These are phyloP conservation scores for Metschnikowia lunata DNA, from an alignment of 805 yeast genomes.

Conservation along the genomic window DNA sequence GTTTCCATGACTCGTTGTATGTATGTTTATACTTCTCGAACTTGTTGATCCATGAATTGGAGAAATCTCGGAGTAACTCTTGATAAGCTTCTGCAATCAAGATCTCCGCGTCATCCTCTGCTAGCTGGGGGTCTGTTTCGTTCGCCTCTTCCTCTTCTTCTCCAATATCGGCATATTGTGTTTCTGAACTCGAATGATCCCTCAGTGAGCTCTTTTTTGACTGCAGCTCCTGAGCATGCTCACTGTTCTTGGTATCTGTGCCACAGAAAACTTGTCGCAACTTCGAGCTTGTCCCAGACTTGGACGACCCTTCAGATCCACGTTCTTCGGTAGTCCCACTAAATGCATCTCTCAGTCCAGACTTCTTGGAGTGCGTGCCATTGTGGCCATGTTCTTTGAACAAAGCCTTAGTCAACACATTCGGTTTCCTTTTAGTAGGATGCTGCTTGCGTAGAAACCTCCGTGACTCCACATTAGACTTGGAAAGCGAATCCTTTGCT, in stretches of 20 bases:
- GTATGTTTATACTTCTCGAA: constrained; percentile 23
- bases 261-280: constrained; percentile 1
- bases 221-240: neutral
- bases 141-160: too few relatives aligned
- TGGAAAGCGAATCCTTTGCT: constrained; percentile 7
- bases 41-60: constrained; percentile 33
- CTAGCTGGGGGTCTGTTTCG: neutral
- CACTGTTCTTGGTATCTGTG: neutral
- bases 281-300: neutral
- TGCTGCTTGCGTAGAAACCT: constrained; percentile 1
- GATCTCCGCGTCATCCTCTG: constrained; percentile 25
- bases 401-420: constrained; percentile 5
- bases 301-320: too few relatives aligned
- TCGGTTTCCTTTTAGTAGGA: neutral
- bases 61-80: constrained; percentile 23
- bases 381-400: constrained; percentile 2
- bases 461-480: constrained; percentile 3
- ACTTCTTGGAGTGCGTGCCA: neutral
- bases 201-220: too few relatives aligned
- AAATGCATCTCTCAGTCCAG: neutral
- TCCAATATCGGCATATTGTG: too few relatives aligned
- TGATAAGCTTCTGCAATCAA: constrained; percentile 26
- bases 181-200: too few relatives aligned
- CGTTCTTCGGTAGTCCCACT: too few relatives aligned
- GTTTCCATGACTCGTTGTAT: constrained; percentile 24